phyloP scores from a whole-genome alignment of 2,329 filamentous ascomycete species.

The Sarocladium strictum region DNA sequence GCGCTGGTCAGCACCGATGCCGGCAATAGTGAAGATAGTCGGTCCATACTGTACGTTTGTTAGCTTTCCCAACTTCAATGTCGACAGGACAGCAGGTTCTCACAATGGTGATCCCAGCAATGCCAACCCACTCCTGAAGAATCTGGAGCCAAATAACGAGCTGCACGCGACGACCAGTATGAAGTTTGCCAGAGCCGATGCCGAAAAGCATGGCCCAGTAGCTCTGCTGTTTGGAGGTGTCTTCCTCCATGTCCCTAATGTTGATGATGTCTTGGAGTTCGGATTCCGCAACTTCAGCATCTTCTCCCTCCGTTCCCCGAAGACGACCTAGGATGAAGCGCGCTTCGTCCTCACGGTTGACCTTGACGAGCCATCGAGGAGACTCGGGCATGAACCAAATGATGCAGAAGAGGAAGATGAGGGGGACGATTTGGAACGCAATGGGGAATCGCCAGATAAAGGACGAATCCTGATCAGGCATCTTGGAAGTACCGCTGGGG shows the following conservation, averaged over 20 bases:
- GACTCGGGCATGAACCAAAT: slow-evolving; percentile 68
- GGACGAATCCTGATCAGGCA: slow-evolving; percentile 49
- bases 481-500: slow-evolving; percentile 50
- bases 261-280: slow-evolving; percentile 65
- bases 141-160: slow-evolving; percentile 68
- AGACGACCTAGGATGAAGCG: slow-evolving; percentile 58
- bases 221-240: slow-evolving; percentile 20
- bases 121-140: slow-evolving; percentile 65
- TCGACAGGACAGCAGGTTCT: neutral
- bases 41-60: slow-evolving; percentile 31
- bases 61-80: neutral
- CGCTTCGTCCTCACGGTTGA: slow-evolving; percentile 60
- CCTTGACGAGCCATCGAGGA: slow-evolving; percentile 61
- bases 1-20: slow-evolving; percentile 53
- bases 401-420: slow-evolving; percentile 47
- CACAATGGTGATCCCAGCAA: slow-evolving; percentile 58
- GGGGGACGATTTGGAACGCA: slow-evolving; percentile 59
- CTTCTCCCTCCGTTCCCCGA: slow-evolving; percentile 50
- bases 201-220: slow-evolving; percentile 64
- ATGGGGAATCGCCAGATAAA: slow-evolving; percentile 61
- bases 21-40: slow-evolving; percentile 60
- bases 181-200: slow-evolving; percentile 57
- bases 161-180: slow-evolving; percentile 62
- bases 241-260: slow-evolving; percentile 56
- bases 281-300: slow-evolving; percentile 46